Evolutionary conservation across 768 basidiomycete genomes (phyloP).

Genomic region (Gautieria morchelliformis): DNA sequence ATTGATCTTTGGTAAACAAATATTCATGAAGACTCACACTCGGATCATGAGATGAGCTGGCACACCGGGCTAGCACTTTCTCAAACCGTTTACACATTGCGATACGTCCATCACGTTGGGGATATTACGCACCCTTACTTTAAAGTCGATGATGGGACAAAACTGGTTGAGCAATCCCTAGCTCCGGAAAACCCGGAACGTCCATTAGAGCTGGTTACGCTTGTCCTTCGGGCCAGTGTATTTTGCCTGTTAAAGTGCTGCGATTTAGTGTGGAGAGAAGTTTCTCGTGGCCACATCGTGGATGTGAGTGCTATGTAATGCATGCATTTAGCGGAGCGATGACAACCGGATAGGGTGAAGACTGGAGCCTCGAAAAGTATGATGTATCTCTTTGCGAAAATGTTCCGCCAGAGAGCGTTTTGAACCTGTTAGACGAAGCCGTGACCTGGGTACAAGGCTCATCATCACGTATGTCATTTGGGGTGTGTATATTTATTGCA

Average conservation of each 20-base stretch:
- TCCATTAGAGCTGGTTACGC: conserved; percentile 52
- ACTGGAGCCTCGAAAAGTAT: conserved; percentile 86
- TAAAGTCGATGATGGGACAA: conserved; percentile 34
- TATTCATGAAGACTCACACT: conserved; percentile 10
- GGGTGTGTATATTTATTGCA: neutral
- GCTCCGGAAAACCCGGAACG: conserved; percentile 32
- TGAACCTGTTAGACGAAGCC: conserved; percentile 51
- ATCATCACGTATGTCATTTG: neutral
- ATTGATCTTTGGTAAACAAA: conserved; percentile 6
- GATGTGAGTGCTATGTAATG: conserved; percentile 48
- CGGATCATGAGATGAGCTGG: conserved; percentile 65
- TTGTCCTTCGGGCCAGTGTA: conserved; percentile 59
- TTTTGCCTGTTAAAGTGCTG: conserved; percentile 71
- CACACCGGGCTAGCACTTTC: conserved; percentile 78
- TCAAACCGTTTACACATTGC: conserved; percentile 74
- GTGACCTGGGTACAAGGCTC: conserved; percentile 43
- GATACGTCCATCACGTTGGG: conserved; percentile 57
- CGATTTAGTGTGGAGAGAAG: conserved; percentile 73
- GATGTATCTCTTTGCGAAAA: conserved; percentile 68
- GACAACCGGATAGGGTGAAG: conserved; percentile 51
- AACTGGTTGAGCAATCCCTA: conserved; percentile 20
- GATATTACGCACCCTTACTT: conserved; percentile 30
- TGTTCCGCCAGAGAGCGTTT: conserved; percentile 41
- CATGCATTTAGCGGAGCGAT: conserved; percentile 9
- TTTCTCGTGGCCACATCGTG: conserved; percentile 61